Evolutionary conservation across 2,329 filamentous ascomycete genomes (phyloP), one percentile per base, ranked within the genome.

Genomic region (Penicillium rolfsii): DNA sequence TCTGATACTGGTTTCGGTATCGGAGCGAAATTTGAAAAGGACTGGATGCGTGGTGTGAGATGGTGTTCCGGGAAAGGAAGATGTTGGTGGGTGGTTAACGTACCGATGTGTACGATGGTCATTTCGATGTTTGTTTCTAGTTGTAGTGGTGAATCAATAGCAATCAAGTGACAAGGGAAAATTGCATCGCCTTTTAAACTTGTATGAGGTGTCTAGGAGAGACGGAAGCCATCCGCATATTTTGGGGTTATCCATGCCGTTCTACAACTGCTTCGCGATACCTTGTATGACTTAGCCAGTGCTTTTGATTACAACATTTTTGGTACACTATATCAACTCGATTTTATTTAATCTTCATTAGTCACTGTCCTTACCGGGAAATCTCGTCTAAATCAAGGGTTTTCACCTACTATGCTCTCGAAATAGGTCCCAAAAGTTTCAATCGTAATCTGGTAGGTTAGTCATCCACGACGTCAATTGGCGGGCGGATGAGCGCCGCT

Each of bases 21-120:
- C 77, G 1, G 75, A 41, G 9, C 74, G 76, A 65, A 84, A 84
- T 63, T 82, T 83, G 71, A 84, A 84, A 7, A 84, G 70, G 0
- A 84, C 82, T 84, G 41, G 52, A 12, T 30, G 22, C 19, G 19
- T 12, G 11, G 26, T 28, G 6, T 6, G 14, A 7, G 16, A 14
- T 22, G 28, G 11, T 2, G 12, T 61, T 45, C 60, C n/a, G 35
- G 26, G 30, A 5, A 3, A 36, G 19, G 19, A 33, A 9, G 24
- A 16, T 26, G 14, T 14, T 36, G 4, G 5, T 24, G 22, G 22
- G 4, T n/a, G n/a, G 7, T n/a, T 2, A 24, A 55, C 57, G 43
- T 48, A 72, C 70, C 70, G 24, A 72, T 71, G 24, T 71, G 70
- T 24, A 68, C 62, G 5, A 72, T 60, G 3, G 70, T 70, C 70